Evolutionary conservation across 768 basidiomycete genomes (phyloP), one percentile per base, ranked within the genome.

Genomic region (Mycena kentingensis): DNA sequence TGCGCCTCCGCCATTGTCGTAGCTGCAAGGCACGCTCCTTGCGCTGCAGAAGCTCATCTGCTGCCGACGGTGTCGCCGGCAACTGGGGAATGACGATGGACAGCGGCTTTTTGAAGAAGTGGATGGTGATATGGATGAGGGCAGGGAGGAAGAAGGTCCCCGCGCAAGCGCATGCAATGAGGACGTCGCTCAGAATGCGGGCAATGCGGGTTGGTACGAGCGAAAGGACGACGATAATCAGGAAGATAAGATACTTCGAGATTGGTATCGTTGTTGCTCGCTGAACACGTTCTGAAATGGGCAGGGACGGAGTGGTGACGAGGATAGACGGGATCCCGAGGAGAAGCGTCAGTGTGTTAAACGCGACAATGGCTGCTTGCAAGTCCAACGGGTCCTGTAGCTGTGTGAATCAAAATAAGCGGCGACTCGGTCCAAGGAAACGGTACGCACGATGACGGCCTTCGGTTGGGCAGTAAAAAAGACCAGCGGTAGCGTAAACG

Each of bases 11-110:
- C 37, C 85, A 77, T 60, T 93, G 81, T 39, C 79, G 77, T 49
- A 81, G 81, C 70, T 97, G 94, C 53, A 98, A 71, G 35, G 84
- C 84, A 39, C 83, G 76, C 69, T 98, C 94, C 72, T 98, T 98
- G 55, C 89, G 78, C 61, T 89, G 83, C 27, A 98, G 72, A 19
- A 98, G 81, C 51, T 88, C 85, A 63, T 90, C 88, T 18, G 74
- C 68, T 34, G 74, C 64, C 15, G 48, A 62, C 13, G 57, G 73
- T 34, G 66, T 74, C 15, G 74, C 71, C 31, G 64, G 64, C 42
- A 61, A 41, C 29, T 65, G 63, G 18, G 84, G 87, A 31, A 93
- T 79, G 49, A 96, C 78, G 63, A 97, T 97, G 0, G 90, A 76
- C 3, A 94, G 75, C 2, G 94, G 94, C 3, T 84, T 83, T 52